phyloP scores from a whole-genome alignment of 2,329 filamentous ascomycete genomes.

The Alternaria triticina region DNA sequence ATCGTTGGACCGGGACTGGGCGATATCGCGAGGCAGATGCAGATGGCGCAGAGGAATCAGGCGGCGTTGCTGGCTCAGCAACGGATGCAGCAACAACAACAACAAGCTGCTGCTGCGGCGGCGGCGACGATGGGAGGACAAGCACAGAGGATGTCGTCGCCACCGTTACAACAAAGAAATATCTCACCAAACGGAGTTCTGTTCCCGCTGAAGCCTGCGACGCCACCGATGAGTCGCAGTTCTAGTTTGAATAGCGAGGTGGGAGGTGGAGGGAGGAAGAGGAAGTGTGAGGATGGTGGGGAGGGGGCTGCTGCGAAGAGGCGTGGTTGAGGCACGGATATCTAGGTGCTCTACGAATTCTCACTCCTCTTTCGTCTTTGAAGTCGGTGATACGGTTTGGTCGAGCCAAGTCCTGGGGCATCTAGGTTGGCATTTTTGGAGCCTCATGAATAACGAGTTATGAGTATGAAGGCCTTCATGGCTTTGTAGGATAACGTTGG shows the following conservation, averaged over 20 bases:
- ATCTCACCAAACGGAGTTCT: neutral
- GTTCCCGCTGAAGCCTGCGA: conserved; percentile 13
- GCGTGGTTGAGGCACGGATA: conserved; percentile 12
- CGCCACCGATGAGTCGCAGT: conserved; percentile 41
- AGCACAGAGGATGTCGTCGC: conserved; percentile 6
- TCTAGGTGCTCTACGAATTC: neutral
- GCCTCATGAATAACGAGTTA: neutral
- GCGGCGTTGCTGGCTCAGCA: conserved; percentile 22
- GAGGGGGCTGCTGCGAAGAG: conserved; percentile 24
- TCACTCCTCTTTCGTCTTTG: neutral
- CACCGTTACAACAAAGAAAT: neutral
- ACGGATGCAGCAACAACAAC: conserved; percentile 2
- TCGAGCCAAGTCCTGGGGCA: neutral
- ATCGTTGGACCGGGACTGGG: conserved; percentile 43
- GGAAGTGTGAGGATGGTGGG: conserved; percentile 28
- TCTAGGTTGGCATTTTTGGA: neutral
- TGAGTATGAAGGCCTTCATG: neutral
- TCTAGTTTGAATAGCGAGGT: conserved; percentile 31
- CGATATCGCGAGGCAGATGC: conserved; percentile 44
- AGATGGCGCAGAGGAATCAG: conserved; percentile 35
- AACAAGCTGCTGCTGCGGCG: neutral
- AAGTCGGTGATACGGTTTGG: neutral
- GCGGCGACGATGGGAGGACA: neutral
- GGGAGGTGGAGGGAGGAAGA: conserved; percentile 25
- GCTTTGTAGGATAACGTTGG: neutral